Conservation (phyloP, 805 yeast species). For the Candida nemodendra region DNA sequence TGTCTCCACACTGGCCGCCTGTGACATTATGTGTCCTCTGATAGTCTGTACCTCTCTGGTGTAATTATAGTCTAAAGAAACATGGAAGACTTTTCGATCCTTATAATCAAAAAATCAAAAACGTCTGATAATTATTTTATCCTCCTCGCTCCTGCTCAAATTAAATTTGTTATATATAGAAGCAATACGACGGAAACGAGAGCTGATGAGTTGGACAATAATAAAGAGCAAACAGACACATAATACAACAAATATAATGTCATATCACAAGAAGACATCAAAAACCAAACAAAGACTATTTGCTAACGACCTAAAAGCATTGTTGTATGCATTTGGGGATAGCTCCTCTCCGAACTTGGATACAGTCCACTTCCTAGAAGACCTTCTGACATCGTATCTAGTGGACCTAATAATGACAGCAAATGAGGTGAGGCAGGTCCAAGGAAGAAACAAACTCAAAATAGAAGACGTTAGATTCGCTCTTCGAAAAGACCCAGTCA, state of each 20-base stretch:
- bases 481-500: constrained; percentile 60
- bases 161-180: too few relatives aligned
- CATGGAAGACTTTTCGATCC: too few relatives aligned
- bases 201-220: too few relatives aligned
- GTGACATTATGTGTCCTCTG: not conserved
- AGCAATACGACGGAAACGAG: too few relatives aligned
- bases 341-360: constrained; percentile 64
- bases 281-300: constrained; percentile 30
- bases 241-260: too few relatives aligned
- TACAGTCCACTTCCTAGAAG: constrained; percentile 65
- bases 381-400: constrained; percentile 61
- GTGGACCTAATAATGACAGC: constrained; percentile 51
- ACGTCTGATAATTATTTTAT: too few relatives aligned
- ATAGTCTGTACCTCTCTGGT: too few relatives aligned
- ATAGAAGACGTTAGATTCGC: constrained; percentile 75
- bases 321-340: constrained; percentile 74
- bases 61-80: too few relatives aligned
- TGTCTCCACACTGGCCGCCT: not conserved
- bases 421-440: constrained; percentile 52
- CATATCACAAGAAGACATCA: constrained; percentile 14
- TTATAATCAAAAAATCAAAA: too few relatives aligned
- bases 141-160: too few relatives aligned
- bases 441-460: constrained; percentile 55
- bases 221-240: too few relatives aligned
- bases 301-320: constrained; percentile 47